Evolutionary conservation across 2,329 filamentous ascomycete genomes (phyloP), one percentile per base, ranked within the genome.

Genomic region (Talaromyces marneffei): DNA sequence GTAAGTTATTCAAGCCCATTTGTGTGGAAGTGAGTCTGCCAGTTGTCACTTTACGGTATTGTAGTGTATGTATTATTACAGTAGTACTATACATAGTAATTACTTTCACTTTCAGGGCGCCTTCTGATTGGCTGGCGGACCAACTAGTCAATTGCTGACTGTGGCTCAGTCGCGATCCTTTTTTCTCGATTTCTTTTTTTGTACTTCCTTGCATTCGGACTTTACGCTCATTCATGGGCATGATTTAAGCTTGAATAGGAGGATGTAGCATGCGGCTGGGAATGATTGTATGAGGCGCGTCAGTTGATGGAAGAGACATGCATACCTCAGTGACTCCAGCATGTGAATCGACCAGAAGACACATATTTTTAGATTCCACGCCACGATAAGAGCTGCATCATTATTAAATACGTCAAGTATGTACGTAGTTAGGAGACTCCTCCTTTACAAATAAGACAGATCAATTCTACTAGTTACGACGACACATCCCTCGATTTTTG

Each of bases 301-400:
- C 48, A 52, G 48, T 52, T 35, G 48, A 52, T 29, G 18, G 50
- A 35, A 25, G 50, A 53, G 31, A 55, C 35, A 42, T 29, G 37
- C 50, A 54, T 54, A 54, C 53, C 52, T 25, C 31, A 54, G 20
- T 53, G 50, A 53, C 50, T 35, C 31, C 37, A 56, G 25, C 52
- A 55, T 55, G 52, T 55, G 52, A 55, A 23, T 55, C 52, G 33
- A 8, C 33, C 52, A 55, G 52, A 33, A 39, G 52, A 55, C 35
- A 5, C 27, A 12, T 20, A 33, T 52, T 52, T 52, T 52, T 52
- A 35, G 29, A 35, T 27, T 29, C 29, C 48, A 25, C 20, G 48
- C 48, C 48, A 52, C 29, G 29, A 39, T 35, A 9, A n/a, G 3
- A 23, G 48, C 14, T 16, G 35, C 16, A 44, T 20, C 14, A 31